Base-by-base conservation (phyloP, 208 protist species). In the Tritrichomonas musculus region DNA sequence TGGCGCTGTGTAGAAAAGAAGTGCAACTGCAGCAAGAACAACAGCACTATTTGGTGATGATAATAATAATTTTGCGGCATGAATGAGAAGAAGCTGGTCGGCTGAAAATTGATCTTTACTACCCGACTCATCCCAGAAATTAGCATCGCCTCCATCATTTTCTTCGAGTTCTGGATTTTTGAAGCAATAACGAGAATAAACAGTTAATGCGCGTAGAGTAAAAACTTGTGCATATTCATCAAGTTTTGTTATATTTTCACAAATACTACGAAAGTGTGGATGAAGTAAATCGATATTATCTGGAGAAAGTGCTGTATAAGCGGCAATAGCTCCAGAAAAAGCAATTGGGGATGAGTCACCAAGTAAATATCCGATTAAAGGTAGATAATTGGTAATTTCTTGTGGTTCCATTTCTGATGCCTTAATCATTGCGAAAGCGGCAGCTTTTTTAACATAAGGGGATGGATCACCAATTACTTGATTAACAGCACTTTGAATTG, bases 401-500 rank as follows among this genome's bases (percentile, higher is more conserved):
- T 44, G 27, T 14, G 77, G 77, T 39, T 88, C 77, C 4, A 88
- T 25, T 88, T 88, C 77, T 2, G 77, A 41, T 0, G 77, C 77
- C 44, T 88, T 88, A 57, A 88, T 49, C 17, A 88, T 88, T 39
- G 77, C 77, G 27, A 53, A 88, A 50, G 77, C 77, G 20, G 47
- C 77, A 33, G 41, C 77, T 57, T 88, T 88, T 49, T 88, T 88
- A n/a, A 88, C 77, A 36, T 88, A 88, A 33, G 77, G 77, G 1
- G 47, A 57, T 53, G 77, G 77, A 36, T 88, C 77, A 60, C 77
- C 77, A 55, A 88, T 88, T 17, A 88, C 77, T 36, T 88, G 77
- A 5, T 44, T 39, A 55, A 88, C 77, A 39, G 77, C 77, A 9
- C 44, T 36, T 49, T 88, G 77, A 20, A 88, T 88, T 27, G 33